phyloP scores from a whole-genome alignment of 2,329 filamentous ascomycete genomes.

The Albifimbria verrucaria region DNA sequence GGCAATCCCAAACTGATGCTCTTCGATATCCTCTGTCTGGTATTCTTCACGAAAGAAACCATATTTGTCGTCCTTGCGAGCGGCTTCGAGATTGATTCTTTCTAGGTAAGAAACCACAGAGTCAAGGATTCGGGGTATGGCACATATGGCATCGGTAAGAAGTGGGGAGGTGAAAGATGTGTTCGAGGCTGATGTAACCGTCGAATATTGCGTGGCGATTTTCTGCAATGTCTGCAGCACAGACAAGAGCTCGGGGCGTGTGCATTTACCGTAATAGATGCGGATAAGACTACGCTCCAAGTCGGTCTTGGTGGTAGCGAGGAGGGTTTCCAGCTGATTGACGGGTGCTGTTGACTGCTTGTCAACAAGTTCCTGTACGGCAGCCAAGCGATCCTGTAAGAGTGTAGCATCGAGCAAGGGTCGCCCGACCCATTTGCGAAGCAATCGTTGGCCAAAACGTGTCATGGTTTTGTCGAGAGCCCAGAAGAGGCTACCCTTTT shows the following conservation, averaged over 20 bases:
- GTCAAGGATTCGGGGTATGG: slow-evolving; percentile 72
- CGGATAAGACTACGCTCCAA: slow-evolving; percentile 90
- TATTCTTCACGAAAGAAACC: slow-evolving; percentile 83
- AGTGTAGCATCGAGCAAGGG: slow-evolving; percentile 74
- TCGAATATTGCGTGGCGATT: slow-evolving; percentile 73
- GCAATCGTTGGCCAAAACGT: slow-evolving; percentile 78
- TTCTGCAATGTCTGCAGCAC: slow-evolving; percentile 82
- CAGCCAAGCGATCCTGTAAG: slow-evolving; percentile 75
- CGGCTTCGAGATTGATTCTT: slow-evolving; percentile 80
- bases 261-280: slow-evolving; percentile 97
- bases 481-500: slow-evolving; percentile 92
- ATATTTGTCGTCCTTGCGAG: slow-evolving; percentile 87
- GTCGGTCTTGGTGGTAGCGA: slow-evolving; percentile 72
- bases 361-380: slow-evolving; percentile 81
- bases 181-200: slow-evolving; percentile 61
- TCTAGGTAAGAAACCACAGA: slow-evolving; percentile 74
- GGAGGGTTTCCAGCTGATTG: slow-evolving; percentile 69
- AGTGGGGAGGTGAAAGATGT: slow-evolving; percentile 70
- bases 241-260: slow-evolving; percentile 79
- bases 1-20: slow-evolving; percentile 88
- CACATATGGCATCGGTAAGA: slow-evolving; percentile 67
- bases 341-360: slow-evolving; percentile 63
- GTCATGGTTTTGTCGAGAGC: slow-evolving; percentile 90
- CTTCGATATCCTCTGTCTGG: slow-evolving; percentile 84
- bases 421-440: slow-evolving; percentile 93